Evolutionary conservation across 441 rosid species (phyloP).

Genomic region (Pelargonium fulgidum): DNA sequence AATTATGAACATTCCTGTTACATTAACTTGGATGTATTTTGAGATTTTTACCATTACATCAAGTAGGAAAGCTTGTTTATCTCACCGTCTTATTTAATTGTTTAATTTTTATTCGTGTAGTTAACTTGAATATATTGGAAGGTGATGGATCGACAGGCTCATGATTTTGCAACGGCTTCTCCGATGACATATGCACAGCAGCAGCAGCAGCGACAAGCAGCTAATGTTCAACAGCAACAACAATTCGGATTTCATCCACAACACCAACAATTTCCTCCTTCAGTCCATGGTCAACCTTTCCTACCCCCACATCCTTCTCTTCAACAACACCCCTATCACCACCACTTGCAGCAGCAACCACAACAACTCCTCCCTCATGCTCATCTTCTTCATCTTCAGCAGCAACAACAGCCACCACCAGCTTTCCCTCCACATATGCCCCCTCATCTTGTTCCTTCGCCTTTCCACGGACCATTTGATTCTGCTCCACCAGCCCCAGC

Average conservation of each 20-base stretch:
- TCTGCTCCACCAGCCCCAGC: slow-evolving; percentile 64
- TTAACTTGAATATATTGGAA: background rate
- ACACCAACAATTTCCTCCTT: slow-evolving; percentile 67
- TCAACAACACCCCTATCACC: slow-evolving; percentile 80
- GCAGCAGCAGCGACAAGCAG: slow-evolving; percentile 63
- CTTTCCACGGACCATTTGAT: slow-evolving; percentile 58
- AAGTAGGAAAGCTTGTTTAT: background rate
- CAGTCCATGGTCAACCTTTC: slow-evolving; percentile 46
- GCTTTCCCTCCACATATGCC: slow-evolving; percentile 60
- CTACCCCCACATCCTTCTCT: slow-evolving; percentile 69
- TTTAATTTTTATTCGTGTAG: background rate
- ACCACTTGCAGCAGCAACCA: slow-evolving; percentile 61
- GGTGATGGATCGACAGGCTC: slow-evolving; percentile 65
- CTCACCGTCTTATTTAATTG: background rate
- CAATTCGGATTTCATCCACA: slow-evolving; percentile 77
- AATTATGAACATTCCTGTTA: no score
- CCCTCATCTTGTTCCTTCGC: slow-evolving; percentile 57
- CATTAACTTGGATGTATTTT: background rate
- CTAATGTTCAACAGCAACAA: slow-evolving; percentile 50
- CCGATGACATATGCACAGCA: slow-evolving; percentile 75
- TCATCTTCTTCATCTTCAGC: slow-evolving; percentile 57
- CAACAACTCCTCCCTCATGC: slow-evolving; percentile 50
- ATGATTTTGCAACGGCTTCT: slow-evolving; percentile 66
- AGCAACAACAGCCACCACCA: slow-evolving; percentile 54
- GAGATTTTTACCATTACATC: background rate